These are phyloP conservation scores for Metarhizium brunneum DNA, from an alignment of 2,329 filamentous ascomycete species.

Conservation along the genomic window DNA sequence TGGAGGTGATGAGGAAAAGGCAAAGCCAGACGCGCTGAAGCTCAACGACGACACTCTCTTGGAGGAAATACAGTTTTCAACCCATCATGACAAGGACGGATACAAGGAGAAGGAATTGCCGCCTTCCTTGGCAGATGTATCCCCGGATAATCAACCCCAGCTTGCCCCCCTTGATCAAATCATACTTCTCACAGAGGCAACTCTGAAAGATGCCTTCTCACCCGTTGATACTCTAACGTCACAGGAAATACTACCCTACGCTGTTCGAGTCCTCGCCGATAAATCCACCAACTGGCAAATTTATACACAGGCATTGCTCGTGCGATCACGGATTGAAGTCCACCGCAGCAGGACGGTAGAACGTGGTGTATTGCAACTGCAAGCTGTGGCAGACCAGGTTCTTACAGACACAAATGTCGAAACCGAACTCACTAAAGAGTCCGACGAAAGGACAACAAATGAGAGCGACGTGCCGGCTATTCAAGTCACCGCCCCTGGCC, in stretches of 20 bases:
- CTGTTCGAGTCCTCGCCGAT: constrained; percentile 75
- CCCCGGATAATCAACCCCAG: constrained; percentile 73
- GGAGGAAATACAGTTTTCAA: constrained; percentile 74
- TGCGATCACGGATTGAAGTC: constrained; percentile 82
- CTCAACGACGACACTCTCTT: constrained; percentile 90
- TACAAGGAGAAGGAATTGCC: constrained; percentile 31
- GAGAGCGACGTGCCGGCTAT: constrained; percentile 33
- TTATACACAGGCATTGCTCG: constrained; percentile 86
- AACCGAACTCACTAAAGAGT: constrained; percentile 17
- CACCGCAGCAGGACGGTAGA: constrained; percentile 83
- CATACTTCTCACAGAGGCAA: constrained; percentile 78
- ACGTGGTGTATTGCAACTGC: constrained; percentile 81
- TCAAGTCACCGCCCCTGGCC: constrained; percentile 29
- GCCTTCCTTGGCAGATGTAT: constrained; percentile 54
- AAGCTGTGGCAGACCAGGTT: constrained; percentile 91
- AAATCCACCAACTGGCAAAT: constrained; percentile 96
- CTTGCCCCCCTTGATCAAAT: constrained; percentile 80
- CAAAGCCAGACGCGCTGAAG: constrained; percentile 58
- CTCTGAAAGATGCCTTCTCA: constrained; percentile 79
- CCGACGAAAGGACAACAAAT: constrained; percentile 16
- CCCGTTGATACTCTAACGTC: constrained; percentile 77
- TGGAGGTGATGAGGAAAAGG: constrained; percentile 13
- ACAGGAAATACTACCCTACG: constrained; percentile 91
- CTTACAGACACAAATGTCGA: constrained; percentile 64
- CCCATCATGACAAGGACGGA: constrained; percentile 33